Evolutionary conservation across 345 rosid genomes (phyloP), one percentile per base, ranked within the genome.

Genomic region (Laguncularia racemosa): DNA sequence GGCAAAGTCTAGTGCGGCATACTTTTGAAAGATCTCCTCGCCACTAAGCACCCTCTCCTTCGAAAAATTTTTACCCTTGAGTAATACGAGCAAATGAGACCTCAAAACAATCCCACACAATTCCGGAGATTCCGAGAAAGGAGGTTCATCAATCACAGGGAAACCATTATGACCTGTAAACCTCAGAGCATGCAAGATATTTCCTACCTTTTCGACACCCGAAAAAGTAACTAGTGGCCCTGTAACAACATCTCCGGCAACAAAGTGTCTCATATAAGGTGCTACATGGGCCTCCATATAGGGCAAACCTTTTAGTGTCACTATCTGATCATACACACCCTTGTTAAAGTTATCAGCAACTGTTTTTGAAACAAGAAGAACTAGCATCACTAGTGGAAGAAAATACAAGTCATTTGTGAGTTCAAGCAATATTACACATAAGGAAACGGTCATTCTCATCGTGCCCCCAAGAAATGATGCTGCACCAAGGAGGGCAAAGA

Each of bases 401-500:
- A 85, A 61, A 59, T 76, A 63, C 44, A 85, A 67, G 61, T 85
- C 82, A 5, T 82, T 85, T 12, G 88, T 82, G 59, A 82, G 91
- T 68, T 85, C 91, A 19, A 85, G 82, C 55, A 85, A 80, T 62
- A 85, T 82, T 33, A 85, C 76, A 58, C 91, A 85, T 16, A 85
- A 80, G 46, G 91, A 85, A 60, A 85, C 91, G 0, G 88, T 85
- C 91, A 80, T 85, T 51, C 91, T 78, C 91, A 85, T 85, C 26
- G 91, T 82, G 56, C 88, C 85, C 15, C 91, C 91, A 0, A 85
- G 85, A 68, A 82, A 82, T 16, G 91, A 79, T 3, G 91, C 91
- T 38, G 88, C 82, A 33, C 91, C 91, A 33, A 82, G 85, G 54
- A 85, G 85, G 9, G 91, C 77, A 72, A 75, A 81, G 59, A 82